Base-by-base conservation (phyloP, 2,329 filamentous ascomycete genomes). In the Cercospora nicotianae region DNA sequence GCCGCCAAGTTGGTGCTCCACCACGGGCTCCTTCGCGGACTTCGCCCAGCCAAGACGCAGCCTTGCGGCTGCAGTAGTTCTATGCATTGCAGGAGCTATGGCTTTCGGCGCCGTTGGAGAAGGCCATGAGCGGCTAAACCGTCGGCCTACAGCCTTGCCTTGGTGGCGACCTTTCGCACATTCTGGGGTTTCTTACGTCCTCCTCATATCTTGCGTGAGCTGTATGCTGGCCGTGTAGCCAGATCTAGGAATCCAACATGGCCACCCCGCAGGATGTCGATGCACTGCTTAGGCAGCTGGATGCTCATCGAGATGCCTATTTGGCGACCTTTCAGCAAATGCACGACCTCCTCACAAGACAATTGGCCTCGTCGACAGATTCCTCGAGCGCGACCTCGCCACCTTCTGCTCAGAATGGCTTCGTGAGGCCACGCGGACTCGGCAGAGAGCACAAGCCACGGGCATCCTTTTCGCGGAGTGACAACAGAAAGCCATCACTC, bases 261-360 rank as follows among this genome's bases (percentile, higher is more conserved):
- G 26, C 45, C 23, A 36, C 28, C 18, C 16, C 42, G 18, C 30
- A 63, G 20, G 61, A 63, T 55, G 45, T 63, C 2, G 61, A 63
- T 18, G 61, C 57, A 18, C 69, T 72, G 4, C 58, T 74, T 5
- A 70, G 67, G 64, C 64, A 68, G 57, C 67, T 74, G 5, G 72
- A 74, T 26, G 68, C 68, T 9, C 72, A 72, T 42, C 64, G 67
- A 39, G 67, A 72, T 48, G 72, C 72, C 5, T 74, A 73, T 31
- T 36, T 71, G 6, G 70, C 71, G 30, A 69, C 68, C 31, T 70
- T 72, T 31, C 61, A 64, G 33, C 63, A 69, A 45, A 66, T 69
- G 8, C 71, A 72, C 60, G 72, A 72, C 9, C 57, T 70, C 7
- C 63, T 74, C 10, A 68, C 68, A 8, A 65, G 66, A 31, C 61